phyloP scores from a whole-genome alignment of 495 filamentous ascomycete genomes.

The Copromyces sp. region DNA sequence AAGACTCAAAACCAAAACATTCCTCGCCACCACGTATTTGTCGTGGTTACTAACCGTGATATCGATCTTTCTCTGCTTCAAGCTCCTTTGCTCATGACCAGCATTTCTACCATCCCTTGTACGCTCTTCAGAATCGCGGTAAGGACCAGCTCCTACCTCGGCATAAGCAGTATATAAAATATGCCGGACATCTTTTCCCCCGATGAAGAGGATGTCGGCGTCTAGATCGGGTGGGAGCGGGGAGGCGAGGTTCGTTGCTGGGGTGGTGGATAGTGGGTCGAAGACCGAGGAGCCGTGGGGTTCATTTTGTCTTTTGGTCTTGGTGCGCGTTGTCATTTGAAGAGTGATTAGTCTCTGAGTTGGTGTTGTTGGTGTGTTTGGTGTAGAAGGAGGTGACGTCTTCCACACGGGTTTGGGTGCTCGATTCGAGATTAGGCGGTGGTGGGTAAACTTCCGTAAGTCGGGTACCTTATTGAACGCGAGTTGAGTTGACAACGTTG shows the following conservation, averaged over 20 bases:
- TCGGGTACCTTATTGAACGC: no score
- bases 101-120: no score
- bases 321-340: not conserved
- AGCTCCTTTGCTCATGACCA: not conserved
- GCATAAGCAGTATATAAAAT: conserved; percentile 38
- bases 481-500: not conserved
- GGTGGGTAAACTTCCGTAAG: no score
- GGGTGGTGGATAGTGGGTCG: conserved; percentile 41
- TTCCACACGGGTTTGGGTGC: no score
- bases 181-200: conserved; percentile 43
- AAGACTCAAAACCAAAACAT: conserved; percentile 40
- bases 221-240: conserved; percentile 34
- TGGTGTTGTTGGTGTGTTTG: not conserved
- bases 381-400: not conserved
- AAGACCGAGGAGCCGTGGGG: conserved; percentile 18
- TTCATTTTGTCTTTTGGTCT: not conserved
- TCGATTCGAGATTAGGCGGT: no score
- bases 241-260: conserved; percentile 39
- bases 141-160: conserved; percentile 15
- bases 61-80: conserved; percentile 20
- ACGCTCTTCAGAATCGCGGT: not conserved
- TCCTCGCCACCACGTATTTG: conserved; percentile 38
- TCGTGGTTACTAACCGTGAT: conserved; percentile 42
- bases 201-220: conserved; percentile 41
- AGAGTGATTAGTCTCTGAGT: not conserved